Conservation (phyloP, 495 filamentous ascomycete species). For the Pseudomonodictys pantanalensis region DNA sequence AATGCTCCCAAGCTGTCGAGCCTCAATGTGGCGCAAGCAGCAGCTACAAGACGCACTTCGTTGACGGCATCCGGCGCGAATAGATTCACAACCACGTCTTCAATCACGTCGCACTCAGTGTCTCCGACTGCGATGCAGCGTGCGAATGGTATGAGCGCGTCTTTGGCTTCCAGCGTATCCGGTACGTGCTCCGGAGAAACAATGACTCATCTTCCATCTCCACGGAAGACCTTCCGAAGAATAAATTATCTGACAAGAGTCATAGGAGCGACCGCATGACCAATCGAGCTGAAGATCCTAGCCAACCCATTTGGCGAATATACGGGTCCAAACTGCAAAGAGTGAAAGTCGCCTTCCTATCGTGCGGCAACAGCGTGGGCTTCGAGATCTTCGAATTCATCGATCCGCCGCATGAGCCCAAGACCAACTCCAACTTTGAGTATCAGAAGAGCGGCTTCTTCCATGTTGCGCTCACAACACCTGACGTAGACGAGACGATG, state of each 20-base stretch:
- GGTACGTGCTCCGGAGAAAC: background rate
- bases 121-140: constrained; percentile 29
- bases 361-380: constrained; percentile 33
- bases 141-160: constrained; percentile 29
- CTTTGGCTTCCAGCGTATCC: constrained; percentile 32
- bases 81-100: constrained; percentile 33
- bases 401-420: constrained; percentile 20
- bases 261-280: constrained; percentile 27
- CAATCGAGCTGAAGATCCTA: constrained; percentile 6
- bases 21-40: background rate
- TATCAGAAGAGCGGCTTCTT: constrained; percentile 27
- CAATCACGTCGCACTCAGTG: constrained; percentile 34
- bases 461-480: constrained; percentile 26
- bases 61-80: constrained; percentile 1
- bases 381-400: constrained; percentile 37
- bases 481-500: constrained; percentile 18
- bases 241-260: background rate
- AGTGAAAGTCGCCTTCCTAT: constrained; percentile 33
- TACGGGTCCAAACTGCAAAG: constrained; percentile 23
- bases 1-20: background rate
- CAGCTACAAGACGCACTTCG: constrained; percentile 6
- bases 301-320: constrained; percentile 26
- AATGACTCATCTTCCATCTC: background rate
- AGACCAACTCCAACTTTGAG: constrained; percentile 24
- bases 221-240: background rate